Conservation (phyloP, 2,329 filamentous ascomycete genomes). For the Biscogniauxia mediterranea region DNA sequence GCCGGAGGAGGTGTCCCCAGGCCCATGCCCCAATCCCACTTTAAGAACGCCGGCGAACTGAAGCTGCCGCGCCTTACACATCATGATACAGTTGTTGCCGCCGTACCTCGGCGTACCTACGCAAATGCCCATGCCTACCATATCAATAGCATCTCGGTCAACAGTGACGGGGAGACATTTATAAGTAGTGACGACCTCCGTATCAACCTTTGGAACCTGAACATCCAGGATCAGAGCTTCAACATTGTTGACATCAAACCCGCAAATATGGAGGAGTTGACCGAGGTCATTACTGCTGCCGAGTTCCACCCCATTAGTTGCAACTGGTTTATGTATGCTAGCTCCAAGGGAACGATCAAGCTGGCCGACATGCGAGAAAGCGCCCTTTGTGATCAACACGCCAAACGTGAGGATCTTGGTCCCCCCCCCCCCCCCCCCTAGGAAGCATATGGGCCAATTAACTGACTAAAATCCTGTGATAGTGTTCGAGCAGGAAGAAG, state of each 20-base stretch:
- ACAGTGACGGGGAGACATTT: slow-evolving; percentile 98
- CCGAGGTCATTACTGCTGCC: slow-evolving; percentile 96
- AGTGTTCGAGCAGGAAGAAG: slow-evolving; percentile 99
- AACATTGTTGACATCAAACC: slow-evolving; percentile 99
- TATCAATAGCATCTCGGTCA: slow-evolving; percentile 99
- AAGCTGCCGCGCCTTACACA: slow-evolving; percentile 96
- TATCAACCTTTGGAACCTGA: slow-evolving; percentile 98
- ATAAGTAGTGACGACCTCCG: slow-evolving; percentile 97
- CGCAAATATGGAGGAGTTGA: slow-evolving; percentile 99
- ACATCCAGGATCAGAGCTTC: slow-evolving; percentile 99
- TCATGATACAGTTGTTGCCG: slow-evolving; percentile 96
- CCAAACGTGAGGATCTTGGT: slow-evolving; percentile 69
- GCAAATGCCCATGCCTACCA: slow-evolving; percentile 98
- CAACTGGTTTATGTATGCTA: slow-evolving; percentile 99
- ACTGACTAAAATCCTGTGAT: slow-evolving; percentile 25
- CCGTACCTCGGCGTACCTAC: slow-evolving; percentile 92
- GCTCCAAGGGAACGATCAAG: slow-evolving; percentile 98
- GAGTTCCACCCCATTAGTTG: slow-evolving; percentile 97
- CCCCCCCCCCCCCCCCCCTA: no score
- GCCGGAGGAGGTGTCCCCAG: slow-evolving; percentile 73
- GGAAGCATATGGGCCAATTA: slow-evolving; percentile 9
- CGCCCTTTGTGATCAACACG: slow-evolving; percentile 91
- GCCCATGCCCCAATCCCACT: slow-evolving; percentile 67
- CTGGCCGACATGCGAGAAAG: slow-evolving; percentile 97
- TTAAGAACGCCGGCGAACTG: slow-evolving; percentile 77